These are phyloP conservation scores for Diplotaxis tenuifolia DNA, from an alignment of 345 rosid species.

Conservation along the genomic window DNA sequence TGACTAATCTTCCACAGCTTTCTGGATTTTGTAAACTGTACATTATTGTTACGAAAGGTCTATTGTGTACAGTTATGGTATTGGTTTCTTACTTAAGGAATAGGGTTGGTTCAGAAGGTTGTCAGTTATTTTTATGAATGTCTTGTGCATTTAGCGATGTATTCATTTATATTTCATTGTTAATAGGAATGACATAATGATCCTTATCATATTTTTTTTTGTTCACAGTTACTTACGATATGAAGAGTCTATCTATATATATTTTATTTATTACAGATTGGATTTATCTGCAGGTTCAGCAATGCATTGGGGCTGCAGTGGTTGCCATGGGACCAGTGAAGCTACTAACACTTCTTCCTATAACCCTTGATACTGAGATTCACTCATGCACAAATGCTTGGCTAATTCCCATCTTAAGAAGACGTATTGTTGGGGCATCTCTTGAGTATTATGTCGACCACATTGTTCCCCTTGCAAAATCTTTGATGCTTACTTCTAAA, in stretches of 20 bases:
- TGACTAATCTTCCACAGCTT: not conserved
- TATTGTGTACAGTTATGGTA: not conserved
- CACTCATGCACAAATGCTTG: conserved; percentile 61
- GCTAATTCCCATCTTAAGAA: conserved; percentile 79
- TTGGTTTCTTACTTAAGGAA: not conserved
- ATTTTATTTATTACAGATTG: conserved; percentile 26
- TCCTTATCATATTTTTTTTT: not conserved
- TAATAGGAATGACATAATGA: not conserved
- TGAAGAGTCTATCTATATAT: not conserved
- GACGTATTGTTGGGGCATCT: conserved; percentile 63
- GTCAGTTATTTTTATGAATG: not conserved
- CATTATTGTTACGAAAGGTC: not conserved
- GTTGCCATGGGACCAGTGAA: conserved; percentile 78
- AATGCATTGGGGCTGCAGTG: conserved; percentile 85
- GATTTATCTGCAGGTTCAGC: conserved; percentile 54
- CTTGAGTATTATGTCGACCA: conserved; percentile 70
- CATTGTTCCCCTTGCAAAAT: conserved; percentile 82
- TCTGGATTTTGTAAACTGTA: not conserved
- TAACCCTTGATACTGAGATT: conserved; percentile 52
- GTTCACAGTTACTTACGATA: not conserved
- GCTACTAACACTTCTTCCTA: conserved; percentile 66
- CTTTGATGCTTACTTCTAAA: conserved; percentile 52
- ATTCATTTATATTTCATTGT: not conserved
- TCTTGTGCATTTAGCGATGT: not conserved
- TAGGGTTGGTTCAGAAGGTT: conserved; percentile 5